Evolutionary conservation across 768 basidiomycete species (phyloP), one percentile per base, ranked within the genome.

Genomic region (Collybiopsis confluens): DNA sequence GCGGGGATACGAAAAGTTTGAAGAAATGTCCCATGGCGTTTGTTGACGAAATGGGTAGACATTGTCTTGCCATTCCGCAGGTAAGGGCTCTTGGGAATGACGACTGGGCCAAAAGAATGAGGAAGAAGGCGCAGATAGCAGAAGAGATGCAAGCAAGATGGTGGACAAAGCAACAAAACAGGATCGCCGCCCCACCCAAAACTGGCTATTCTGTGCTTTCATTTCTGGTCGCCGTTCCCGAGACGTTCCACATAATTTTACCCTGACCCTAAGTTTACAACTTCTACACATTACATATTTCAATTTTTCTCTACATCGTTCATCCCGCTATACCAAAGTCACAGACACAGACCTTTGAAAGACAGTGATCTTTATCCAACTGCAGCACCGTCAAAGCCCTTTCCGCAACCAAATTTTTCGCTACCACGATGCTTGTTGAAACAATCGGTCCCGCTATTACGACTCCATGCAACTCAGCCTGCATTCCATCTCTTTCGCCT

Each of bases 11-110:
- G 80, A 75, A 59, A 79, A 88, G 69, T 88, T 83, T 20, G 85
- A 87, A 20, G 86, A 88, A 56, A 89, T 88, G 61, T 89, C 87
- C 85, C 86, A 90, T 36, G 74, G 73, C 1, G 74, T 77, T 54
- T 75, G 79, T 26, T 72, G 68, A 30, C 85, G 84, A 23, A 86
- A 65, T 20, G 87, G 87, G 73, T 80, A 90, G 24, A 82, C 62
- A 55, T 88, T 50, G 21, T 55, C 54, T 28, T 55, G 43, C 54
- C 54, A 55, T 49, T 55, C 44, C 4, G n/a, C 21, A 13, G 13
- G 15, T 18, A 27, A 5, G 27, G 50, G 23, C 40, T 20, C 13
- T 9, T 11, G 36, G 30, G 47, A 21, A 16, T 11, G 37, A 23
- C n/a, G 23, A 24, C 15, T 13, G 20, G 4, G 37, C 16, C 16